Conservation (phyloP, 2,329 filamentous ascomycete genomes). For the Fusarium xyrophilum region DNA sequence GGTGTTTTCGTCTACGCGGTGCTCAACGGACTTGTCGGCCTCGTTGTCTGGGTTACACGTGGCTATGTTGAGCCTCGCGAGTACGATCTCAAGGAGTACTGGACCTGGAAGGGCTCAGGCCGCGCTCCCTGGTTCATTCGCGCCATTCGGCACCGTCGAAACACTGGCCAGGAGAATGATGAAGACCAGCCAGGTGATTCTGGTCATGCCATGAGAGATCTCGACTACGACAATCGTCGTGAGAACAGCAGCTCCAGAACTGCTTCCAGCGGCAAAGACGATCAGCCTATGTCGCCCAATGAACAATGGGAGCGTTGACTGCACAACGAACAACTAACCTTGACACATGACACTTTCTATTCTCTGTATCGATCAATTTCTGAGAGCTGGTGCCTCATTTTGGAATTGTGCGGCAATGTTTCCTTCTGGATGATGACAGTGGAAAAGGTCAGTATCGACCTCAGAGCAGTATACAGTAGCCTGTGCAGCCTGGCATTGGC, state of each 20-base stretch:
- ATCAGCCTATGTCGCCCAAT: conserved; percentile 29
- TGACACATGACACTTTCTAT: not conserved
- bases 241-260: conserved; percentile 27
- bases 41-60: conserved; percentile 53
- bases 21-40: conserved; percentile 57
- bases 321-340: too few species aligned
- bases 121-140: conserved; percentile 57
- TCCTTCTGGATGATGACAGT: conserved; percentile 16
- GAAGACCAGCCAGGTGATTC: conserved; percentile 18
- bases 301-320: conserved; percentile 26
- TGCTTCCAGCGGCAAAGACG: conserved; percentile 39
- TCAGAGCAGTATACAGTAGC: not conserved
- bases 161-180: not conserved
- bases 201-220: conserved; percentile 17
- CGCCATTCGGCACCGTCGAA: conserved; percentile 40
- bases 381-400: conserved; percentile 13
- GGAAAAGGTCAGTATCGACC: not conserved
- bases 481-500: not conserved
- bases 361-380: conserved; percentile 16
- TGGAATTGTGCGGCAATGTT: conserved; percentile 14
- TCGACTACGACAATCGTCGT: conserved; percentile 7
- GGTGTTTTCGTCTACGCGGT: conserved; percentile 62
- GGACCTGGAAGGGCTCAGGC: conserved; percentile 60
- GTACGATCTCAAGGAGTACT: conserved; percentile 63
- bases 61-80: conserved; percentile 56